Evolutionary conservation across 371 early-diverging fungal species (phyloP), one percentile per base, ranked within the genome.

Genomic region (Encephalitozoon romaleae): DNA sequence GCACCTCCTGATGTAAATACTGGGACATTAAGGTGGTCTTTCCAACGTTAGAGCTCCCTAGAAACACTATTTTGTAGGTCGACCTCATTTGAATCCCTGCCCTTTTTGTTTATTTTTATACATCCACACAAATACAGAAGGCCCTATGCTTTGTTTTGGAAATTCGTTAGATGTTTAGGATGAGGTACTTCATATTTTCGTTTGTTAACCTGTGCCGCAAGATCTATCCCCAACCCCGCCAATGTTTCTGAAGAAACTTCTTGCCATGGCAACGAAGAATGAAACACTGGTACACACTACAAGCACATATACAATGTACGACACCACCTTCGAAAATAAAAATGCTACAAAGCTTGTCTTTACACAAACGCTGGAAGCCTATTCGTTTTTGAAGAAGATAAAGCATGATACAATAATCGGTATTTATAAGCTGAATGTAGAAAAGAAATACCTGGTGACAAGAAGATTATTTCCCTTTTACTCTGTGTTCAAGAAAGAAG

Each of bases 11-110:
- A 41, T 80, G 80, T 25, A 84, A 65, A 68, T 82, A 86, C 73
- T 82, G 88, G 21, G 96, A 95, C 76, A 97, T 95, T 53, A 98
- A 88, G 8, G 95, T 94, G 2, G 99, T 98, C 83, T 98, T 98
- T 72, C 99, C 99, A 42, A 96, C 96, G 91, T 76, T 74, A 12
- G 80, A 70, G 38, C 79, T 77, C 11, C 86, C 86, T 18, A 86
- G 72, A 64, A 86, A 86, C 28, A 84, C 83, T 64, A 84, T 82
- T 76, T 86, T 86, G 59, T 86, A 86, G 54, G 86, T 82, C 11
- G 82, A 77, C 52, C 75, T 79, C 83, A 86, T 85, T 38, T 67
- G 43, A 47, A 54, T 26, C 71, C 59, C 63, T 39, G 42, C 26
- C 30, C 54, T 9, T 32, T 42, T 52, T 53, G 42, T 39, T 52